Evolutionary conservation across 1,284 basidiomycete species (phyloP).

Genomic region (Ceratobasidium sp.): DNA sequence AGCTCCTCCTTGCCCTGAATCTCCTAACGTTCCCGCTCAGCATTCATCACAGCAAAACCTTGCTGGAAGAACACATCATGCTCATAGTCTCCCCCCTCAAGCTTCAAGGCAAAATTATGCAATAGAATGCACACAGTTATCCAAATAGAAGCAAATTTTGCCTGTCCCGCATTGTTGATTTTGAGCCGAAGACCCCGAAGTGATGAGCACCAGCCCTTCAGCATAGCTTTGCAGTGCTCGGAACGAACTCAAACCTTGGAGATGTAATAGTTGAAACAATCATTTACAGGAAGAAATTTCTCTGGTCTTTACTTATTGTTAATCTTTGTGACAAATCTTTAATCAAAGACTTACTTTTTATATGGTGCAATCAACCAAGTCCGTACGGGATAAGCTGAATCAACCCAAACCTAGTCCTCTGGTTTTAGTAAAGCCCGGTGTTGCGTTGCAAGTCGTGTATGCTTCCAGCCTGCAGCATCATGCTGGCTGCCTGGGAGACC

Average conservation of each 20-base stretch:
- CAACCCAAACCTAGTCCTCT: slow-evolving; percentile 54
- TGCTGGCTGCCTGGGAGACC: slow-evolving; percentile 54
- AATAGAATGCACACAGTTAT: neutral
- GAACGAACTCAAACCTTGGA: slow-evolving; percentile 52
- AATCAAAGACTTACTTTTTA: slow-evolving; percentile 46
- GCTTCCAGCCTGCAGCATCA: slow-evolving; percentile 53
- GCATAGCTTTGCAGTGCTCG: slow-evolving; percentile 54
- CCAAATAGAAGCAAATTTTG: neutral
- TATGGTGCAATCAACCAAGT: slow-evolving; percentile 49
- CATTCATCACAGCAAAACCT: too few relatives aligned
- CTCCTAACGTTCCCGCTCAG: too few relatives aligned
- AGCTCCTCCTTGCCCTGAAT: too few relatives aligned
- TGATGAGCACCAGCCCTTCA: slow-evolving; percentile 54
- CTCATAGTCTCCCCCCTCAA: too few relatives aligned
- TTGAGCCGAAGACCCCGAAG: slow-evolving; percentile 50
- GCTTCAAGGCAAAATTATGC: too few relatives aligned
- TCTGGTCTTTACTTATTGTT: slow-evolving; percentile 48
- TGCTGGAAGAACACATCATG: too few relatives aligned
- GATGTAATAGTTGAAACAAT: slow-evolving; percentile 52
- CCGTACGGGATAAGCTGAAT: slow-evolving; percentile 55
- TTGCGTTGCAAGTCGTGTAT: slow-evolving; percentile 49
- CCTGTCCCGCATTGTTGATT: slow-evolving; percentile 46
- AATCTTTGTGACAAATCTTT: neutral
- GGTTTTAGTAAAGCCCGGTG: slow-evolving; percentile 49
- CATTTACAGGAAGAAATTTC: slow-evolving; percentile 49